A percentile compares a stretch with the other conserved stretches of the same genome.
Evolutionary conservation across 2,329 filamentous ascomycete species (phyloP).

Genomic region (Cercospora sp.): DNA sequence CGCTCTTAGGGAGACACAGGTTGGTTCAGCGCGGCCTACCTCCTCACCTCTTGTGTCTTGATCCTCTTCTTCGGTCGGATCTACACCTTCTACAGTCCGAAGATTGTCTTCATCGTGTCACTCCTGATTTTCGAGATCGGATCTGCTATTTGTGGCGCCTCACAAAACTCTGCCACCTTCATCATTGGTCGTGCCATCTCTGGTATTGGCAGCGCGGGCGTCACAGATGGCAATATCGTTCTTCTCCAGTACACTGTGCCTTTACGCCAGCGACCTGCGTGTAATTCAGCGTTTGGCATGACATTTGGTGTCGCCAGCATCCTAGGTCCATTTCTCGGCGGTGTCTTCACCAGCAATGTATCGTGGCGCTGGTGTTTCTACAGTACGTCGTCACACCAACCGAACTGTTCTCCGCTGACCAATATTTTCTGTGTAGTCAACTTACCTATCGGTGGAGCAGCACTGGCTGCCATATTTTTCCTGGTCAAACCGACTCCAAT

Average conservation of each 20-base stretch:
- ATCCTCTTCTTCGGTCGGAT: slow-evolving; percentile 47
- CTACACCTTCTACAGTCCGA: slow-evolving; percentile 45
- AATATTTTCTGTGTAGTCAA: slow-evolving; percentile 41
- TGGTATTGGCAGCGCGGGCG: slow-evolving; percentile 54
- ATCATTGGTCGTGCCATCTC: slow-evolving; percentile 56
- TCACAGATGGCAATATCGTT: slow-evolving; percentile 45
- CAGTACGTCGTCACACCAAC: slow-evolving; percentile 50
- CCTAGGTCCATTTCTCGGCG: slow-evolving; percentile 54
- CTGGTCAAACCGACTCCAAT: slow-evolving; percentile 35
- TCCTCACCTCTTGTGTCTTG: slow-evolving; percentile 47
- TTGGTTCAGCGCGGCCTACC: slow-evolving; percentile 47
- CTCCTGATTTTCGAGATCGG: slow-evolving; percentile 48
- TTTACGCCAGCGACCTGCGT: slow-evolving; percentile 28
- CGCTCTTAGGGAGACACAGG: slow-evolving; percentile 42
- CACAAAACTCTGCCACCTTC: slow-evolving; percentile 51
- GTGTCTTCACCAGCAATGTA: slow-evolving; percentile 48
- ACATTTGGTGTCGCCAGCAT: slow-evolving; percentile 49
- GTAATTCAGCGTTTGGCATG: slow-evolving; percentile 37
- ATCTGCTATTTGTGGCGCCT: slow-evolving; percentile 54
- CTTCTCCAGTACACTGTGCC: slow-evolving; percentile 24
- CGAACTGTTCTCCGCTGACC: slow-evolving; percentile 37
- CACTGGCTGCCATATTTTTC: slow-evolving; percentile 35
- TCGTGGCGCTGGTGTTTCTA: slow-evolving; percentile 55
- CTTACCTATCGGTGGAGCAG: slow-evolving; percentile 48
- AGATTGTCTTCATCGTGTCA: slow-evolving; percentile 45